A percentile compares a stretch with the other conserved stretches of the same genome.
Conservation (phyloP, 257 asterid genomes). For the Leonotis leonurus region DNA sequence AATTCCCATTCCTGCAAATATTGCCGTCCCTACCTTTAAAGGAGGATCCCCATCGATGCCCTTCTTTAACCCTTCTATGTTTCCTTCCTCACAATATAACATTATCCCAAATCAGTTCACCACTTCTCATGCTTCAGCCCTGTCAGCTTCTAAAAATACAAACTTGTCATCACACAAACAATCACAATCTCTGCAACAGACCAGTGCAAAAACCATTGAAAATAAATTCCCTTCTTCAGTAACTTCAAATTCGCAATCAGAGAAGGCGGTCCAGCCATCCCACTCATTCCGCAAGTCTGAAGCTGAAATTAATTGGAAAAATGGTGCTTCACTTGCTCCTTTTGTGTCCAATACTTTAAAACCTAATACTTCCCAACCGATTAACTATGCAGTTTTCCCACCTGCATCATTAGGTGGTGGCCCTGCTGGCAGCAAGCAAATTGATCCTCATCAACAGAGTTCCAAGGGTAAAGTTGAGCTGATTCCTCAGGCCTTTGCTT, state of each 20-base stretch:
- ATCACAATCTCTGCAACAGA: constrained; percentile 18
- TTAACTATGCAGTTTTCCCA: constrained; percentile 21
- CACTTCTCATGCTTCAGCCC: constrained; percentile 20
- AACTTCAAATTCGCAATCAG: constrained; percentile 16
- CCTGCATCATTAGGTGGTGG: constrained; percentile 9
- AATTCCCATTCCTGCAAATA: constrained; percentile 28
- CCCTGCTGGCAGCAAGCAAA: constrained; percentile 17
- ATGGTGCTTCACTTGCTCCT: constrained; percentile 11
- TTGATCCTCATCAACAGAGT: constrained; percentile 30
- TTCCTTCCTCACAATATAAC: constrained; percentile 25
- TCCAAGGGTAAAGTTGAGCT: constrained; percentile 21
- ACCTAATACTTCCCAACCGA: constrained; percentile 17
- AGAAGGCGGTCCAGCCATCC: constrained; percentile 15
- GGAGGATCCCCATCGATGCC: constrained; percentile 30
- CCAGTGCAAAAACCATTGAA: constrained; percentile 13
- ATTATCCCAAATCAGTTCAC: constrained; percentile 23
- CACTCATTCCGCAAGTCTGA: constrained; percentile 21
- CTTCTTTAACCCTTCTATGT: constrained; percentile 28
- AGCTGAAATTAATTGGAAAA: constrained; percentile 11
- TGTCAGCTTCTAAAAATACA: constrained; percentile 21
- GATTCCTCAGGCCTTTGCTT: constrained; percentile 29
- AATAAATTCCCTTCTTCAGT: constrained; percentile 19
- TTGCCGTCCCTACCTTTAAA: constrained; percentile 21
- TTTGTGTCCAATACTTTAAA: constrained; percentile 21
- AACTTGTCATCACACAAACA: constrained; percentile 26